phyloP scores from a whole-genome alignment of 192 early-diverging fungal genomes.

The Coemansia asiatica region DNA sequence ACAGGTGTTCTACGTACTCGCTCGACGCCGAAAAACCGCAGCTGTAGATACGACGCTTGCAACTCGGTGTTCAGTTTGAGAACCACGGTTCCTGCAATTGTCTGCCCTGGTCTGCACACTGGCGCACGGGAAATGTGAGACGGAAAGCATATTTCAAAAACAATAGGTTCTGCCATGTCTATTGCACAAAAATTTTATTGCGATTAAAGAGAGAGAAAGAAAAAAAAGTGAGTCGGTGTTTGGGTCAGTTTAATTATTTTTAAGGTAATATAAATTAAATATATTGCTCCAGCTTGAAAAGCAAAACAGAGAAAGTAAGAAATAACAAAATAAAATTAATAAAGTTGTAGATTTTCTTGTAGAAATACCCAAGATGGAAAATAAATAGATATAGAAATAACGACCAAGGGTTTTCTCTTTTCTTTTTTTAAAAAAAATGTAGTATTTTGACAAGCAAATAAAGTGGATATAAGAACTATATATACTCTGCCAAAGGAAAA shows the following conservation, averaged over 20 bases:
- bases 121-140: conserved; percentile 52
- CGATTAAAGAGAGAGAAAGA: no score
- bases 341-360: neutral
- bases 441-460: neutral
- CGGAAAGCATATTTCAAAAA: conserved; percentile 56
- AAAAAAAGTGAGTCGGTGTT: no score
- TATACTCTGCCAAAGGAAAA: neutral
- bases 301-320: neutral
- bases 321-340: neutral
- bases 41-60: conserved; percentile 40
- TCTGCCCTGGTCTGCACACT: conserved; percentile 48
- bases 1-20: conserved; percentile 51
- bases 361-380: no score
- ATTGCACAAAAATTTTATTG: neutral
- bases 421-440: no score
- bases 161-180: conserved; percentile 41
- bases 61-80: conserved; percentile 50
- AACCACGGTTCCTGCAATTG: conserved; percentile 51
- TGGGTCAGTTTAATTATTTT: no score
- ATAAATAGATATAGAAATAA: conserved; percentile 4
- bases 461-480: neutral
- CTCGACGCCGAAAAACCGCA: conserved; percentile 51
- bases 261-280: no score
- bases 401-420: no score
- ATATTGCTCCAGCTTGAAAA: no score